Evolutionary conservation across 768 basidiomycete species (phyloP), one percentile per base, ranked within the genome.

Genomic region (Porphyrellus cyaneotinctus): DNA sequence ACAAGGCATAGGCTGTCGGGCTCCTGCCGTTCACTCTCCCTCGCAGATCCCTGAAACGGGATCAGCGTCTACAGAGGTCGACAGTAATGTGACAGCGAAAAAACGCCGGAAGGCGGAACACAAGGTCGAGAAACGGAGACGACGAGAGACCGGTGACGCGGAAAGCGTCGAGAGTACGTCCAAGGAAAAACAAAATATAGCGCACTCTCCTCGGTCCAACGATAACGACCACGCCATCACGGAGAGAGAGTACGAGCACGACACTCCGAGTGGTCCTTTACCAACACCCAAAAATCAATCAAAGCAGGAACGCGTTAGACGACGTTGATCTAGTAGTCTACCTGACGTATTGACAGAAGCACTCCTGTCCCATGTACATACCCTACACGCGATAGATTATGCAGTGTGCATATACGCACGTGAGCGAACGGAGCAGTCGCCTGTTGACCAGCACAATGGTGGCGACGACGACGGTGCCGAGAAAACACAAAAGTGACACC

Each of bases 81-180:
- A n/a, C 6, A 9, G 5, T 20, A 36, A 12, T 18, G 36, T 60
- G 50, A 63, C 67, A 33, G 72, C 68, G 56, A 74, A 68, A 58
- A 66, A 65, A 17, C 66, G 65, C 58, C 62, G 58, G 51, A 72
- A 64, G 51, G 65, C 57, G 15, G 67, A 69, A 50, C 64, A 51
- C 43, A 70, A 64, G 45, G 57, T 62, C 18, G 54, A 61, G 54
- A 66, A 43, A 39, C 62, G 51, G 58, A 65, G 65, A 46, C 62
- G 31, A 46, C n/a, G n/a, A n/a, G n/a, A n/a, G n/a, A 42, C 20
- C 12, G 31, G 32, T 50, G 57, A 23, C 51, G 28, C n/a, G n/a
- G n/a, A n/a, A n/a, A 37, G 20, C 18, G 13, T 7, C 6, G 35
- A 36, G 18, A 36, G 5, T n/a, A 36, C 35, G 35, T n/a, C n/a